Evolutionary conservation across 192 early-diverging fungal species (phyloP).

Genomic region (Podila verticillata): DNA sequence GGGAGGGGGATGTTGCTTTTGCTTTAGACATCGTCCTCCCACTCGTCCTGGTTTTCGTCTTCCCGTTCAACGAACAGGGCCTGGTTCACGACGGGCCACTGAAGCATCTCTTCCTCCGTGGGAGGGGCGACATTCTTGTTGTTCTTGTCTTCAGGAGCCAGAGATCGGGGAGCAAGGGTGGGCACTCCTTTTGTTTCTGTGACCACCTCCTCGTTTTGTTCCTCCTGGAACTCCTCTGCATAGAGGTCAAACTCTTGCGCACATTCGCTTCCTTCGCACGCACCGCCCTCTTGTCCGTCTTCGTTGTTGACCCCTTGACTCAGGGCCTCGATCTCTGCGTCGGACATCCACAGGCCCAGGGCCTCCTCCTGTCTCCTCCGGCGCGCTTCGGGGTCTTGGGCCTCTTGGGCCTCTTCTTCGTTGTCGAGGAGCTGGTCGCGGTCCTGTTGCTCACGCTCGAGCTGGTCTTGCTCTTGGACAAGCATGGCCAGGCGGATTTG

Average conservation of each 20-base stretch:
- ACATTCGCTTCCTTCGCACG: background rate
- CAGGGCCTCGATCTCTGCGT: conserved; percentile 29
- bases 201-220: background rate
- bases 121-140: conserved; percentile 2
- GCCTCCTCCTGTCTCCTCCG: conserved; percentile 34
- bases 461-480: conserved; percentile 33
- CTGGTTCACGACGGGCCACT: conserved; percentile 32
- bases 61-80: conserved; percentile 27
- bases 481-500: conserved; percentile 10
- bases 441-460: conserved; percentile 37
- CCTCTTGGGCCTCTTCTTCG: conserved; percentile 26
- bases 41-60: conserved; percentile 35
- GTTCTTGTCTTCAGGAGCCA: background rate
- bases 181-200: background rate
- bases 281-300: background rate
- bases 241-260: conserved; percentile 25
- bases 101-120: conserved; percentile 44
- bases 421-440: conserved; percentile 34
- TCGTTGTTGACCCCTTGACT: background rate
- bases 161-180: background rate
- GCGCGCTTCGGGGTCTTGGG: conserved; percentile 32
- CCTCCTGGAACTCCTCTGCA: conserved; percentile 36
- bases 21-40: conserved; percentile 6
- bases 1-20: background rate
- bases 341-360: conserved; percentile 44